phyloP scores from a whole-genome alignment of 345 rosid species.

The Excoecaria agallocha region DNA sequence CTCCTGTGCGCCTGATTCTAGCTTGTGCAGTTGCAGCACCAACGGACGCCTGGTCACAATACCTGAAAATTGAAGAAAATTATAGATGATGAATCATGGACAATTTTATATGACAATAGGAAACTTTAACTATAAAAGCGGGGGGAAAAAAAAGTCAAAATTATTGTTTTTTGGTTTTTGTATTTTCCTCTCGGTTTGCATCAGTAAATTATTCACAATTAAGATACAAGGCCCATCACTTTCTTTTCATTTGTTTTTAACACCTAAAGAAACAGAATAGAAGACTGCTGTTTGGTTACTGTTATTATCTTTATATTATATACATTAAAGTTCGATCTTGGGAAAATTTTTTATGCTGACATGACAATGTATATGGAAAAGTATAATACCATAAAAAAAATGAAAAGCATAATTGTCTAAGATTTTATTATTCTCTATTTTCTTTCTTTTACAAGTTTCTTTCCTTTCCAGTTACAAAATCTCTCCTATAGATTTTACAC shows the following conservation, averaged over 20 bases:
- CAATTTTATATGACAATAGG: background rate
- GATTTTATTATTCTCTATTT: too few relatives aligned
- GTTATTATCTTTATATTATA: too few relatives aligned
- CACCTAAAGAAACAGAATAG: background rate
- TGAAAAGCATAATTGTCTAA: too few relatives aligned
- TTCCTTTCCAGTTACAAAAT: too few relatives aligned
- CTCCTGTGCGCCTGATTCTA: constrained; percentile 65
- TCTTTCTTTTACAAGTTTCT: too few relatives aligned
- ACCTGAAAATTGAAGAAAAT: constrained; percentile 34
- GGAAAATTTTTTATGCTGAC: too few relatives aligned
- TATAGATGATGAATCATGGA: background rate
- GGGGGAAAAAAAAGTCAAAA: background rate
- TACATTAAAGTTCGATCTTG: too few relatives aligned
- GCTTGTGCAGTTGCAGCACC: constrained; percentile 84
- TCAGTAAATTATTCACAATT: background rate
- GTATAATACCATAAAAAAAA: too few relatives aligned
- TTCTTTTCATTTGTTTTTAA: background rate
- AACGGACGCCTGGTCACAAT: constrained; percentile 84
- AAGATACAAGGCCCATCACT: background rate
- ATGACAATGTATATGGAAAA: too few relatives aligned
- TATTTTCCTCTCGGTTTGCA: constrained; percentile 4
- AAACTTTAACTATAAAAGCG: background rate
- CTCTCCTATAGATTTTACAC: too few relatives aligned
- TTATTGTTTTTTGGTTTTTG: background rate
- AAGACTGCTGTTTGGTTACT: background rate